Conservation (phyloP, 2,329 filamentous ascomycete genomes). For the Blumeria graminis region DNA sequence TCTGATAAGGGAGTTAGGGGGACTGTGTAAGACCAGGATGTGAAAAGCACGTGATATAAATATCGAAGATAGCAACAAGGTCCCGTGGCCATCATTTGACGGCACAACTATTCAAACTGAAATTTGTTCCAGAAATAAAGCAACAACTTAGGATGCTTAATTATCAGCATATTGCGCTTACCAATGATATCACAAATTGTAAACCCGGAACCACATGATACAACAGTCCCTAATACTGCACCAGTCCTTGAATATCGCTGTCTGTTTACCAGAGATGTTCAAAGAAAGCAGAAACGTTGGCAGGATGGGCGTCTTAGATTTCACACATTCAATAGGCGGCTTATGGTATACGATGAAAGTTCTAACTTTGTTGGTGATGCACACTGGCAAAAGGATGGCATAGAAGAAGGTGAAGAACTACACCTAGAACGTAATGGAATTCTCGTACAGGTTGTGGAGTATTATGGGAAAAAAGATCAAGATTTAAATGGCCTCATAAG, state of each 20-base stretch:
- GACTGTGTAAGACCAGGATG: too few relatives aligned
- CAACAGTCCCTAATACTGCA: slow-evolving; percentile 23
- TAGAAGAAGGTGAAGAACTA: slow-evolving; percentile 64
- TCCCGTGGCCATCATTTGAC: too few relatives aligned
- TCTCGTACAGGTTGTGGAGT: slow-evolving; percentile 60
- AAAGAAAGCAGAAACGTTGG: slow-evolving; percentile 77
- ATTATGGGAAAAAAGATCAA: slow-evolving; percentile 46
- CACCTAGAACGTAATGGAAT: slow-evolving; percentile 50
- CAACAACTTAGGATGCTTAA: too few relatives aligned
- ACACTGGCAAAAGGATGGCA: slow-evolving; percentile 49
- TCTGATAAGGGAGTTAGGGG: too few relatives aligned
- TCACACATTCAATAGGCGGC: slow-evolving; percentile 71
- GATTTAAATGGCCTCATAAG: slow-evolving; percentile 55
- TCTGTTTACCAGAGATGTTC: slow-evolving; percentile 66
- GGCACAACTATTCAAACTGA: too few relatives aligned
- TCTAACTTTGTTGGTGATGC: slow-evolving; percentile 65
- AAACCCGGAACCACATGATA: not conserved
- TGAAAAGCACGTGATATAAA: too few relatives aligned
- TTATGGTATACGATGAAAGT: slow-evolving; percentile 73
- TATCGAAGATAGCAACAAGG: too few relatives aligned
- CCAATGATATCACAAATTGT: not conserved
- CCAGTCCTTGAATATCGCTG: slow-evolving; percentile 69
- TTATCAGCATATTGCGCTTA: not conserved
- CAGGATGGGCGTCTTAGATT: slow-evolving; percentile 75
- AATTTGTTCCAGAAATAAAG: too few relatives aligned